Evolutionary conservation across 345 rosid genomes (phyloP).

Genomic region (Gossypium herbaceum): DNA sequence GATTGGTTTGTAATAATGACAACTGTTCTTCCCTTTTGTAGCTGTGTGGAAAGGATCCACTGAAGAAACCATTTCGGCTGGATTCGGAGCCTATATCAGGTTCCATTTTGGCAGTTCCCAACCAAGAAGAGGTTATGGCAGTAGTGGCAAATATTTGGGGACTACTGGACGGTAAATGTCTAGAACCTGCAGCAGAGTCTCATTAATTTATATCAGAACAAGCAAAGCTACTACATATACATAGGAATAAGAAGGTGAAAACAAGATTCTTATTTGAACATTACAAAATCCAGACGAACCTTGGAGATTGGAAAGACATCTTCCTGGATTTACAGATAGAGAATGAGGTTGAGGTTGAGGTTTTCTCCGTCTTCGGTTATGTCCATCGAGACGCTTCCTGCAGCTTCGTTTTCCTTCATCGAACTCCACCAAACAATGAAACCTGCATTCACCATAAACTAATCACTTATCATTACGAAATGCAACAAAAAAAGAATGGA

Average conservation of each 20-base stretch:
- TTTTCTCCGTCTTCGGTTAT: constrained; percentile 67
- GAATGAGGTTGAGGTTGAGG: constrained; percentile 37
- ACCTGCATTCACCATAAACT: constrained; percentile 33
- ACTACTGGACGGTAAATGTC: constrained; percentile 38
- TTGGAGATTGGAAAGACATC: constrained; percentile 40
- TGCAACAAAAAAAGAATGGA: not conserved
- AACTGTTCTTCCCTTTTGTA: constrained; percentile 38
- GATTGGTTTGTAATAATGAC: constrained; percentile 37
- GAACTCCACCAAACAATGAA: constrained; percentile 68
- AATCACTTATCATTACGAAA: not conserved
- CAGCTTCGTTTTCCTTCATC: constrained; percentile 80
- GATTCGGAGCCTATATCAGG: constrained; percentile 25
- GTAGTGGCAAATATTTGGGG: constrained; percentile 36
- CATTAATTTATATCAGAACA: constrained; percentile 1
- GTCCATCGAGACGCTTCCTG: constrained; percentile 82
- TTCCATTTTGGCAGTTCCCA: constrained; percentile 35
- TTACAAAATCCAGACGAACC: constrained; percentile 28
- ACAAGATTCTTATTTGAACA: not conserved
- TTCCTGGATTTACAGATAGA: constrained; percentile 34
- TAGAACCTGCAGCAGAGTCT: constrained; percentile 37
- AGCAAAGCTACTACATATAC: not conserved
- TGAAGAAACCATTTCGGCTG: constrained; percentile 26
- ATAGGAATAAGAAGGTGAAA: not conserved
- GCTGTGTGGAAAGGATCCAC: constrained; percentile 30
- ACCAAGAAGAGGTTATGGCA: constrained; percentile 38